Evolutionary conservation across 352 stramenopile species (phyloP).

Genomic region (Globisporangium nodosum): DNA sequence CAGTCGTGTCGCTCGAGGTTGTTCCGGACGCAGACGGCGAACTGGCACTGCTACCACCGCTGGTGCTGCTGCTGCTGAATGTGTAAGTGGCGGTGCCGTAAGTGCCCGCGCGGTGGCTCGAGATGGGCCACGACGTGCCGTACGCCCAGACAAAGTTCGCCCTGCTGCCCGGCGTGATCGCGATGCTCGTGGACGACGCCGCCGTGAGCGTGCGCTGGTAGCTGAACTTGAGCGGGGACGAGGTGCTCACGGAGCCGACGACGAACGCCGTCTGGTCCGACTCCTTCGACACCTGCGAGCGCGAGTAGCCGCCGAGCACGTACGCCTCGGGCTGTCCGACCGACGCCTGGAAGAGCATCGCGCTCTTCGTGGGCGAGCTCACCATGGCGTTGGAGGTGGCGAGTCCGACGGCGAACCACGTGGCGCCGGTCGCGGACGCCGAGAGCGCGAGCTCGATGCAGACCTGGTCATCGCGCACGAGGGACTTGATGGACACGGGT

Average conservation of each 20-base stretch:
- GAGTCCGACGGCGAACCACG: slow-evolving; percentile 64
- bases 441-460: slow-evolving; percentile 64
- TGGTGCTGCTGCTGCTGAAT: slow-evolving; percentile 21
- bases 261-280: slow-evolving; percentile 38
- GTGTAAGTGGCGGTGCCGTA: slow-evolving; percentile 49
- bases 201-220: slow-evolving; percentile 63
- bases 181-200: slow-evolving; percentile 37
- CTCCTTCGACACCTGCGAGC: slow-evolving; percentile 29
- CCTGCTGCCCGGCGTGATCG: slow-evolving; percentile 24
- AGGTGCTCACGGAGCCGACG: slow-evolving; percentile 24
- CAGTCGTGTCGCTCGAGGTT: not conserved
- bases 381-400: slow-evolving; percentile 46
- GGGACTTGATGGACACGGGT: slow-evolving; percentile 52
- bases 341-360: slow-evolving; percentile 61
- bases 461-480: slow-evolving; percentile 49
- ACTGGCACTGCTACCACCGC: slow-evolving; percentile 1
- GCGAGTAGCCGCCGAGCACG: slow-evolving; percentile 40
- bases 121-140: slow-evolving; percentile 60
- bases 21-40: not conserved
- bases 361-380: slow-evolving; percentile 57
- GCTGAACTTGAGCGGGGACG: slow-evolving; percentile 52
- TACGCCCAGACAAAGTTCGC: slow-evolving; percentile 72
- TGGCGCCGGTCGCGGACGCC: slow-evolving; percentile 24
- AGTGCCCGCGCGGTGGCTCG: slow-evolving; percentile 35
- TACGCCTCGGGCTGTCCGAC: slow-evolving; percentile 38